Percentiles rank a stretch among this genome's conserved stretches.
Conservation (phyloP, 2,329 filamentous ascomycete species). For the Trichoderma sp. region DNA sequence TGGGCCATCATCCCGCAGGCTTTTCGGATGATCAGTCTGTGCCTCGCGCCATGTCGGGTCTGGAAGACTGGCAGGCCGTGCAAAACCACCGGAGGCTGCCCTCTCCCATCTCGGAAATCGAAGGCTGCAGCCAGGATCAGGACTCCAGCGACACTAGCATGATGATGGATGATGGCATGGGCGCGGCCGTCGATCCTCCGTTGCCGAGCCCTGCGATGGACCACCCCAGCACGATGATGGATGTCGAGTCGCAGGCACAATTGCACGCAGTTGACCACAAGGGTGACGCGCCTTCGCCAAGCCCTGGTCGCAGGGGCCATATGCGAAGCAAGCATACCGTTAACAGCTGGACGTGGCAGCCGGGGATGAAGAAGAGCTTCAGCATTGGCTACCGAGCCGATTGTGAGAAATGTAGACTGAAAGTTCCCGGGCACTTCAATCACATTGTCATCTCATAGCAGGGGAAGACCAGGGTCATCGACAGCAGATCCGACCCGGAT, state of each 20-base stretch:
- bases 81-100: conserved; percentile 59
- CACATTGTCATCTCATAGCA: conserved; percentile 70
- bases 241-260: conserved; percentile 38
- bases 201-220: conserved; percentile 44
- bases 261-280: conserved; percentile 37
- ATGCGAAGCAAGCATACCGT: conserved; percentile 61
- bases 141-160: conserved; percentile 39
- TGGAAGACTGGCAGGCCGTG: conserved; percentile 54
- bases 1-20: conserved; percentile 46
- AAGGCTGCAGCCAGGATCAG: conserved; percentile 50
- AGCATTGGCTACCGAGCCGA: conserved; percentile 78
- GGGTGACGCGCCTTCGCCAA: conserved; percentile 47
- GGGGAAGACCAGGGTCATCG: conserved; percentile 35
- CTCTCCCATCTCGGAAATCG: conserved; percentile 62
- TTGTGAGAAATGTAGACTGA: conserved; percentile 75
- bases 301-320: conserved; percentile 57
- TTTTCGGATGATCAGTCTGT: conserved; percentile 49
- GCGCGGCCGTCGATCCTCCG: conserved; percentile 34
- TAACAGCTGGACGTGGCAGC: conserved; percentile 62
- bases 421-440: conserved; percentile 78
- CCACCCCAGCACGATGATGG: conserved; percentile 46
- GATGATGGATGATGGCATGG: conserved; percentile 41
- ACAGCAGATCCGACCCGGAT: conserved; percentile 31
- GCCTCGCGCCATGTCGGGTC: conserved; percentile 52
- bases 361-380: conserved; percentile 69